A percentile compares a stretch with the other conserved stretches of the same genome.
These are phyloP conservation scores for Fraxinus pennsylvanica DNA, from an alignment of 257 asterid species.

Conservation along the genomic window DNA sequence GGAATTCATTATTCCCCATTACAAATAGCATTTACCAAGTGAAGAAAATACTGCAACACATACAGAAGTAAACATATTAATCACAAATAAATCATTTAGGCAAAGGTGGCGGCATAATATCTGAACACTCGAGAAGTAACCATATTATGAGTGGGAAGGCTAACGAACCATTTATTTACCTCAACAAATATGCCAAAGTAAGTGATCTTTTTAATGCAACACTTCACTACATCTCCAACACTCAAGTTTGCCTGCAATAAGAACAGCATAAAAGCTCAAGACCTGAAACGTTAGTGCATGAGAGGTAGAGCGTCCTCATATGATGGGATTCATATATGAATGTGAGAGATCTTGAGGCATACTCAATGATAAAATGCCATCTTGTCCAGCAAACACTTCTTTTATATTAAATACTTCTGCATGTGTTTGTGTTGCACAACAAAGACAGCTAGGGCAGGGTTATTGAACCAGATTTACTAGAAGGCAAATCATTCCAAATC, in stretches of 20 bases:
- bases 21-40: not conserved
- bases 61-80: slow-evolving; percentile 11
- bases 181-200: slow-evolving; percentile 91
- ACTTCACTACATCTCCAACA: slow-evolving; percentile 86
- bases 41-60: not conserved
- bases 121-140: not conserved
- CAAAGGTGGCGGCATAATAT: slow-evolving; percentile 12
- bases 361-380: not conserved
- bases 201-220: slow-evolving; percentile 82
- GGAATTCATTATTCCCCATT: not conserved
- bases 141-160: not conserved
- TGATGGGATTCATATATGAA: not conserved
- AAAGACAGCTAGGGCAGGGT: not conserved
- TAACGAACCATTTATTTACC: slow-evolving; percentile 44
- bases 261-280: slow-evolving; percentile 21
- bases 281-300: not conserved
- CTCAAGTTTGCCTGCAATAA: slow-evolving; percentile 68
- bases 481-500: not conserved
- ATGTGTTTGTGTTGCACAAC: not conserved
- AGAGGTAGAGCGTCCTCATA: not conserved
- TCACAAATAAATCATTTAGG: not conserved
- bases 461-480: not conserved
- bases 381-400: not conserved
- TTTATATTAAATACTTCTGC: not conserved
- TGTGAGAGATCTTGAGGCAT: slow-evolving; percentile 8